Percentiles rank a stretch among this genome's conserved stretches.
Evolutionary conservation across 495 filamentous ascomycete species (phyloP).

Genomic region (Aspergillus kassunensis): DNA sequence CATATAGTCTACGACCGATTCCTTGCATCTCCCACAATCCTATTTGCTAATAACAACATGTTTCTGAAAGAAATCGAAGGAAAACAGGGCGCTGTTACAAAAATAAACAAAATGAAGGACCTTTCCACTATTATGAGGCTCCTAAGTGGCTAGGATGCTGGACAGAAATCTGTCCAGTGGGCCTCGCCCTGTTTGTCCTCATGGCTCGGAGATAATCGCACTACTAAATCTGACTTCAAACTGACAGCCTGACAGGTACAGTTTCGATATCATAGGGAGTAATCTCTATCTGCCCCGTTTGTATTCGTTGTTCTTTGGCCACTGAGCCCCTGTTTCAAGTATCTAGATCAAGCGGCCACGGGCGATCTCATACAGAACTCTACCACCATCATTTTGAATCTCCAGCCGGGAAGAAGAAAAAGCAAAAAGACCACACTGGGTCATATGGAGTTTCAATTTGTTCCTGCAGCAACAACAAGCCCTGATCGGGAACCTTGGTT

Average conservation of each 20-base stretch:
- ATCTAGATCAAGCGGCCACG: not conserved
- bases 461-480: conserved; percentile 13
- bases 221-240: conserved; percentile 7
- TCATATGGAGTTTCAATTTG: not conserved
- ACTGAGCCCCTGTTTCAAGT: not conserved
- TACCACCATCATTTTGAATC: not conserved
- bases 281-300: not conserved
- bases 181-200: conserved; percentile 15
- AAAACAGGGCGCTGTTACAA: conserved; percentile 4
- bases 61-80: not conserved
- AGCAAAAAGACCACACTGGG: not conserved
- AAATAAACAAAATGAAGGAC: conserved; percentile 18
- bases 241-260: conserved; percentile 10
- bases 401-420: not conserved
- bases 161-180: conserved; percentile 5
- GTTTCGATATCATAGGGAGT: conserved; percentile 3
- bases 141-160: conserved; percentile 16
- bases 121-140: conserved; percentile 1
- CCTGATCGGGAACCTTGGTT: conserved; percentile 9
- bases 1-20: conserved; percentile 3
- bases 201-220: conserved; percentile 16
- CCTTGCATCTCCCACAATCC: conserved; percentile 4
- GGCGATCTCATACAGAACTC: not conserved
- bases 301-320: too few relatives aligned
- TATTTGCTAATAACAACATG: conserved; percentile 8